These are phyloP conservation scores for Polyporus tsugae DNA, from an alignment of 1,284 basidiomycete genomes.

Conservation along the genomic window DNA sequence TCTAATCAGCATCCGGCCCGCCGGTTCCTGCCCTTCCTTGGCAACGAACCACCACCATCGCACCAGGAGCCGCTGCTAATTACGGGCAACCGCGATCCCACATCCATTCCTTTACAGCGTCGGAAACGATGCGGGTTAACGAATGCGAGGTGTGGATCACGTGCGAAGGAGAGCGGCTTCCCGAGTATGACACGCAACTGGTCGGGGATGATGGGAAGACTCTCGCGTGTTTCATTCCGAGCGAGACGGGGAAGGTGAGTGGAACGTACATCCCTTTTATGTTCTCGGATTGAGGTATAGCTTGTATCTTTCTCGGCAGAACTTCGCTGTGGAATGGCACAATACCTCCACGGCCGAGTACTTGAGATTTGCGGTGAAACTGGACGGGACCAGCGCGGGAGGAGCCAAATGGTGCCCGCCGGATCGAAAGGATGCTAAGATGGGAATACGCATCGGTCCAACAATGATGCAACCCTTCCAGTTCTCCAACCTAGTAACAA, in stretches of 20 bases:
- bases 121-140: neutral
- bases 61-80: neutral
- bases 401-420: neutral
- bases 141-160: conserved; percentile 12
- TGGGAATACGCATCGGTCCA: neutral
- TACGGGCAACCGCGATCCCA: too few relatives aligned
- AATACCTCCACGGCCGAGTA: too few relatives aligned
- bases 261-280: too few relatives aligned
- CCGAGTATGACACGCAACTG: conserved; percentile 16
- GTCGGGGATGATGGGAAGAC: conserved; percentile 15
- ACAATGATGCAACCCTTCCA: neutral
- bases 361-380: neutral
- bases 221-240: conserved; percentile 21
- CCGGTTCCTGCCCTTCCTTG: too few relatives aligned
- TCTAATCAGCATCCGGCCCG: neutral
- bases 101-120: neutral
- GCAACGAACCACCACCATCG: neutral
- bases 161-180: conserved; percentile 18
- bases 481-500: neutral
- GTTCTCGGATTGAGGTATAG: too few relatives aligned
- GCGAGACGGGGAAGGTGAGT: conserved; percentile 31
- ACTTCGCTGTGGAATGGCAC: too few relatives aligned
- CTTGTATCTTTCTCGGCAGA: too few relatives aligned
- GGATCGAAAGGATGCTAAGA: neutral
- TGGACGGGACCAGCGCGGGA: conserved; percentile 6